phyloP scores from a whole-genome alignment of 2,329 filamentous ascomycete genomes.

The Talaromyces piceae region DNA sequence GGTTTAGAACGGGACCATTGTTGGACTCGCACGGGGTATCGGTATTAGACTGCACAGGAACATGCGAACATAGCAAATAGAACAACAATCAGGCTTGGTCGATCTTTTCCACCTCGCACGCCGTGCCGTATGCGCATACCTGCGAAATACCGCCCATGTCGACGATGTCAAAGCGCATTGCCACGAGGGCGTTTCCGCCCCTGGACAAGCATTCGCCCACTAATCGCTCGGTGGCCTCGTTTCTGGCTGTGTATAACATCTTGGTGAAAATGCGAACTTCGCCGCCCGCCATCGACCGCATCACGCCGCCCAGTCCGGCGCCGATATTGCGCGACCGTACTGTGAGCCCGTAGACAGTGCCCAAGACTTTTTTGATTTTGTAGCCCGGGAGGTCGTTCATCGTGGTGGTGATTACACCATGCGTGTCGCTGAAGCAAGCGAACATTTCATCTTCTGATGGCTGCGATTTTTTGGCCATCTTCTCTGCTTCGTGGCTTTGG shows the following conservation, averaged over 20 bases:
- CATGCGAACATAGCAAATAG: neutral
- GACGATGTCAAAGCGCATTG: constrained; percentile 51
- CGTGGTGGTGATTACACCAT: constrained; percentile 54
- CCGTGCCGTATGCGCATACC: constrained; percentile 55
- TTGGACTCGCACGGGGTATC: too few relatives aligned
- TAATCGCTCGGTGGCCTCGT: constrained; percentile 50
- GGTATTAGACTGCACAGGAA: too few relatives aligned
- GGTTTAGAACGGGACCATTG: too few relatives aligned
- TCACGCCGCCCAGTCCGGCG: constrained; percentile 48
- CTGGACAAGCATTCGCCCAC: constrained; percentile 51
- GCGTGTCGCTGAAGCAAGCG: constrained; percentile 53
- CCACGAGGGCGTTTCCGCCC: constrained; percentile 55
- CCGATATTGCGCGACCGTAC: constrained; percentile 54
- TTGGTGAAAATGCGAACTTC: constrained; percentile 54
- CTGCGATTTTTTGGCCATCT: neutral
- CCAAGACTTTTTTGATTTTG: constrained; percentile 50
- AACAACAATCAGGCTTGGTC: constrained; percentile 22
- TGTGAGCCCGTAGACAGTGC: constrained; percentile 51
- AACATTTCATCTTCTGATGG: constrained; percentile 13
- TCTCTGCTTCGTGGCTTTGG: neutral
- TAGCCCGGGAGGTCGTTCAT: constrained; percentile 59
- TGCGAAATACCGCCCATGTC: constrained; percentile 51
- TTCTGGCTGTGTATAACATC: constrained; percentile 52
- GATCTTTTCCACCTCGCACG: constrained; percentile 51
- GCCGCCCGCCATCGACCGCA: constrained; percentile 52